These are phyloP conservation scores for Lachnellula cervina DNA, from an alignment of 2,329 filamentous ascomycete genomes.

Conservation along the genomic window DNA sequence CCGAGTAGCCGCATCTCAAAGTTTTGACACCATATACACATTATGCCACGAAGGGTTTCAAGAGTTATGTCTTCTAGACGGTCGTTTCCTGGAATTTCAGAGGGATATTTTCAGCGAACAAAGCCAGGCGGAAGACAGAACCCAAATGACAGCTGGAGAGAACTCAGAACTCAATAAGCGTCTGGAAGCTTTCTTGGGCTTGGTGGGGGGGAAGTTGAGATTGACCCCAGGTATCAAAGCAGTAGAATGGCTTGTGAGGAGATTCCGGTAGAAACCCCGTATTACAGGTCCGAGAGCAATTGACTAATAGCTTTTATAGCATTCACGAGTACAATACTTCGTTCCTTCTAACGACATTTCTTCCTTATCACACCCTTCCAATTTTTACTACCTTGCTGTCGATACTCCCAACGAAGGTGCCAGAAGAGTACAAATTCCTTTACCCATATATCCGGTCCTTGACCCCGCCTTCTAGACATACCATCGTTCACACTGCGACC, in stretches of 20 bases:
- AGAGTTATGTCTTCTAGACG: conserved; percentile 83
- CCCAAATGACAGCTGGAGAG: conserved; percentile 74
- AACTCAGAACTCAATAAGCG: conserved; percentile 76
- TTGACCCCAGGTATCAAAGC: conserved; percentile 86
- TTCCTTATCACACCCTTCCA: conserved; percentile 85
- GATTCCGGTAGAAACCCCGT: conserved; percentile 63
- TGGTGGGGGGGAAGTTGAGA: conserved; percentile 71
- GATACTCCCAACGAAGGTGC: conserved; percentile 73
- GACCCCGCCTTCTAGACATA: conserved; percentile 70
- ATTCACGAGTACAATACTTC: conserved; percentile 88
- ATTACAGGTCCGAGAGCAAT: background rate
- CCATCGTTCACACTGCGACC: conserved; percentile 77
- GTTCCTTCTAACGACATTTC: conserved; percentile 73
- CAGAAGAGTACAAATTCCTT: conserved; percentile 75
- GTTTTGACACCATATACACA: conserved; percentile 81
- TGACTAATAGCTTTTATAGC: conserved; percentile 40
- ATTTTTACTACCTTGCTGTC: conserved; percentile 82
- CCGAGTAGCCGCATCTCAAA: conserved; percentile 78
- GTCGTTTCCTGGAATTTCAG: conserved; percentile 69
- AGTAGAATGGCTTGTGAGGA: conserved; percentile 88
- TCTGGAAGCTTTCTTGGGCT: conserved; percentile 75
- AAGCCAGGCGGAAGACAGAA: conserved; percentile 83
- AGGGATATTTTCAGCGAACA: conserved; percentile 86
- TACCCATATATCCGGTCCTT: conserved; percentile 78
- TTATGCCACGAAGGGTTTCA: conserved; percentile 86